Conservation (phyloP, 495 filamentous ascomycete genomes). For the Trichocladium uniseriatum region DNA sequence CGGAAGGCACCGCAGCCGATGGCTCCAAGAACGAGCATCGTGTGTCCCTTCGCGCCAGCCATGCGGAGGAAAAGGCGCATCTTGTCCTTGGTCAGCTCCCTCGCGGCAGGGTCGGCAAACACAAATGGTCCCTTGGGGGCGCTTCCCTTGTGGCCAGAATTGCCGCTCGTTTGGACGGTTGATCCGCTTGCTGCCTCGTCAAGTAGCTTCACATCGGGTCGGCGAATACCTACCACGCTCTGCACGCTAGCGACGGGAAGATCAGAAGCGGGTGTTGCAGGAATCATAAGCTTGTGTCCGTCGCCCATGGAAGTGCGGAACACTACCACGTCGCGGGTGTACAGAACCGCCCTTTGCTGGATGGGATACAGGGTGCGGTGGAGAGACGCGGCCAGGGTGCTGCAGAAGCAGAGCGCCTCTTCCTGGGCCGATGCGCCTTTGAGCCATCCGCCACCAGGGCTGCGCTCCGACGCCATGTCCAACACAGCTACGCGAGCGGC, state of each 20-base stretch:
- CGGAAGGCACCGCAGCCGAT: constrained; percentile 56
- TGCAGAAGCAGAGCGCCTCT: constrained; percentile 56
- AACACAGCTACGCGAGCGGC: constrained; percentile 44
- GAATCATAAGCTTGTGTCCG: constrained; percentile 34
- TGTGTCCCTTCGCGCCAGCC: constrained; percentile 42
- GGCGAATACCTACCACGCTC: constrained; percentile 44
- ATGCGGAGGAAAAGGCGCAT: constrained; percentile 50
- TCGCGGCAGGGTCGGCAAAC: constrained; percentile 28
- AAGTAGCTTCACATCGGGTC: constrained; percentile 21
- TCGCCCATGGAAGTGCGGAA: constrained; percentile 37
- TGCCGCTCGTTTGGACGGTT: too few species aligned
- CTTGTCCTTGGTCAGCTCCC: constrained; percentile 45
- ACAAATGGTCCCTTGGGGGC: constrained; percentile 7
- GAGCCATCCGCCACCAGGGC: constrained; percentile 47
- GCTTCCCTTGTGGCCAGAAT: too few species aligned
- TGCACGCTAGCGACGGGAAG: constrained; percentile 47
- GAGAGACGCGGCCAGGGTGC: constrained; percentile 46
- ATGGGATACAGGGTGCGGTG: constrained; percentile 45
- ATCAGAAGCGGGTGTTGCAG: constrained; percentile 8
- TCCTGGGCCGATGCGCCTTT: constrained; percentile 51
- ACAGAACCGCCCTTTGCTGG: constrained; percentile 35
- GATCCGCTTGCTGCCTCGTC: too few species aligned
- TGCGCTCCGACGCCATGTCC: constrained; percentile 48
- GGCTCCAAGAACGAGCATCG: constrained; percentile 51
- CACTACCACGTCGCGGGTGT: constrained; percentile 49